These are phyloP conservation scores for Pythium brachiatum DNA, from an alignment of 352 stramenopile species.

Conservation along the genomic window DNA sequence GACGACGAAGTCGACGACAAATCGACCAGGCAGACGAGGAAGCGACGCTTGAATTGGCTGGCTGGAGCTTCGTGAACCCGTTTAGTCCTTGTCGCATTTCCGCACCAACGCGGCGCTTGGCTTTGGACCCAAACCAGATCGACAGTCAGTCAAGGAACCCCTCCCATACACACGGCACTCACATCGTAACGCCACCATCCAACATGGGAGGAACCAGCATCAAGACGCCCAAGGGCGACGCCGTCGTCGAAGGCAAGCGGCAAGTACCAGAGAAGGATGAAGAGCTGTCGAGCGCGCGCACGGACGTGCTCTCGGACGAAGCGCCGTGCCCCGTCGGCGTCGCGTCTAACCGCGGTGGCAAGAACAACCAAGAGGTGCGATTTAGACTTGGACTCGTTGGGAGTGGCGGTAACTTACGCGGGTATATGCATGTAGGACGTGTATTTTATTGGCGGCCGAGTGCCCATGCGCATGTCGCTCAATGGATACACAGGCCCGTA, in stretches of 20 bases:
- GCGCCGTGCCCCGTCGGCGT: conserved; percentile 60
- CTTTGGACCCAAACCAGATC: conserved; percentile 1
- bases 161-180: conserved; percentile 1
- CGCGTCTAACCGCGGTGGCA: conserved; percentile 66
- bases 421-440: conserved; percentile 48
- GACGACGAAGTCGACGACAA: conserved; percentile 4
- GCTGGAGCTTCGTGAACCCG: conserved; percentile 2
- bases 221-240: conserved; percentile 12
- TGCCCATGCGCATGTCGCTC: conserved; percentile 58
- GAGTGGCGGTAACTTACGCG: neutral
- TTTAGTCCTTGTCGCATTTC: conserved; percentile 3
- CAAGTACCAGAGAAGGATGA: conserved; percentile 11
- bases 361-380: conserved; percentile 70
- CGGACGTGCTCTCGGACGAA: conserved; percentile 46
- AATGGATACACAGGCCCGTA: conserved; percentile 68
- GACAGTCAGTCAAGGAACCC: conserved; percentile 7
- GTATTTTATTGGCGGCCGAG: conserved; percentile 76
- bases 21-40: conserved; percentile 4
- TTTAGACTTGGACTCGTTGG: neutral
- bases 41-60: conserved; percentile 9
- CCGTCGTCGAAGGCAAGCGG: conserved; percentile 7
- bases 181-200: conserved; percentile 6
- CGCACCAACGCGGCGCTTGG: neutral
- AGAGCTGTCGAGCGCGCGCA: conserved; percentile 21
- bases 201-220: conserved; percentile 9